Percentiles rank a stretch among this genome's conserved stretches.
Evolutionary conservation across 1,284 basidiomycete species (phyloP).

Genomic region (Trichosporon sp.): DNA sequence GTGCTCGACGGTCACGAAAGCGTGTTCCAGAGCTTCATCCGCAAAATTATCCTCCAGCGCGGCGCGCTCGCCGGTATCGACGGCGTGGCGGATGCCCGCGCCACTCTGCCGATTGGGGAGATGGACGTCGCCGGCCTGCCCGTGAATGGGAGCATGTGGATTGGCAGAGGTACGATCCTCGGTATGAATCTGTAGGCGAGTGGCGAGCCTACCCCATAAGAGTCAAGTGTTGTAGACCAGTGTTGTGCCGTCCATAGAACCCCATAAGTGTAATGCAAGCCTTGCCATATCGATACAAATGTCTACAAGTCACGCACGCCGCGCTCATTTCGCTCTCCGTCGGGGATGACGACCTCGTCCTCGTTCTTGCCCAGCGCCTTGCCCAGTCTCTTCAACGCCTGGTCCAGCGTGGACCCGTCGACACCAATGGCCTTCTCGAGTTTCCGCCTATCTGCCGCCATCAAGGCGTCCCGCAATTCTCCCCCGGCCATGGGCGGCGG

Average conservation of each 20-base stretch:
- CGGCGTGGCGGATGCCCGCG: slow-evolving; percentile 44
- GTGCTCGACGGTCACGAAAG: slow-evolving; percentile 50
- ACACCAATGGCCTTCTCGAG: slow-evolving; percentile 6
- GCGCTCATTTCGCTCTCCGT: slow-evolving; percentile 31
- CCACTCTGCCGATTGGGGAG: slow-evolving; percentile 40
- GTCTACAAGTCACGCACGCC: slow-evolving; percentile 32
- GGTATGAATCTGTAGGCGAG: not conserved
- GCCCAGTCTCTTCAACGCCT: slow-evolving; percentile 18
- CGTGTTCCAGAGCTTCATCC: slow-evolving; percentile 52
- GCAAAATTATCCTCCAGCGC: slow-evolving; percentile 55
- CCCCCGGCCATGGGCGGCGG: not conserved
- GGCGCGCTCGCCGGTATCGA: slow-evolving; percentile 54
- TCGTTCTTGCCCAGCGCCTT: slow-evolving; percentile 22
- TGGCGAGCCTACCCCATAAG: not conserved
- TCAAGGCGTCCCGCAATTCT: slow-evolving; percentile 18
- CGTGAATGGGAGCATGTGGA: slow-evolving; percentile 51
- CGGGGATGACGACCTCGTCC: slow-evolving; percentile 19
- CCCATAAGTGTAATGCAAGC: not conserved
- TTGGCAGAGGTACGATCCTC: slow-evolving; percentile 26
- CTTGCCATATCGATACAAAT: not conserved
- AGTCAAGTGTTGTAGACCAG: not conserved
- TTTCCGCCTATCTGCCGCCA: not conserved
- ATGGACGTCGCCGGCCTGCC: slow-evolving; percentile 46
- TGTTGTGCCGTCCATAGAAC: not conserved
- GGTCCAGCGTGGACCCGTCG: slow-evolving; percentile 18